These are phyloP conservation scores for Pseudocercospora fuligena DNA, from an alignment of 2,329 filamentous ascomycete species.

Conservation along the genomic window DNA sequence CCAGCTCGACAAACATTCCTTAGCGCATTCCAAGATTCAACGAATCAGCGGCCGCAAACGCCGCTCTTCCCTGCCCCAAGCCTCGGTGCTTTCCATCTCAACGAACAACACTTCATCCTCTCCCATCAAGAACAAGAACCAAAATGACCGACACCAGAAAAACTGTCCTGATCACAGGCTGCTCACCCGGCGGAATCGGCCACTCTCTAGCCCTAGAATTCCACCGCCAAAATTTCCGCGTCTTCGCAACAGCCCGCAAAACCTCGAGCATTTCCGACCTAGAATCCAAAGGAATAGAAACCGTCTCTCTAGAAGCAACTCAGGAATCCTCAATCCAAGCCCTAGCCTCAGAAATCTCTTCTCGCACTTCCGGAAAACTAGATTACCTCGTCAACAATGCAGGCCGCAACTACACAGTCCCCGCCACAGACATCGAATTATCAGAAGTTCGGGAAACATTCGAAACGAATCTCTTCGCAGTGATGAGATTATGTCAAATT, in stretches of 20 bases:
- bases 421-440: conserved; percentile 60
- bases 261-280: conserved; percentile 55
- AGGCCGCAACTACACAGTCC: conserved; percentile 53
- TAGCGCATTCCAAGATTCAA: not conserved
- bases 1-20: not conserved
- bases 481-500: conserved; percentile 62
- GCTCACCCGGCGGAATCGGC: conserved; percentile 62
- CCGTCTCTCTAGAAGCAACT: conserved; percentile 60
- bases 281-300: conserved; percentile 57
- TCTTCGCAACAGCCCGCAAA: conserved; percentile 63
- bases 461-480: conserved; percentile 61
- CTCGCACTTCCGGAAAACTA: conserved; percentile 54
- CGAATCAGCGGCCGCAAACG: not conserved
- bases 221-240: conserved; percentile 56
- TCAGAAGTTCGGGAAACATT: conserved; percentile 54
- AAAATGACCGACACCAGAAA: conserved; percentile 26
- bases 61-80: not conserved
- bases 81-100: not conserved
- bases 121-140: not conserved
- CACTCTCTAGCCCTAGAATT: conserved; percentile 64
- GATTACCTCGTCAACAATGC: conserved; percentile 66
- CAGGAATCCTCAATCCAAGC: conserved; percentile 53
- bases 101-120: not conserved
- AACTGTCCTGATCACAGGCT: conserved; percentile 44
- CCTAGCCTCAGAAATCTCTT: conserved; percentile 52